Percentiles rank a stretch among this genome's conserved stretches.
phyloP scores from a whole-genome alignment of 306 rosid genomes.

The Inga leiocalycina region DNA sequence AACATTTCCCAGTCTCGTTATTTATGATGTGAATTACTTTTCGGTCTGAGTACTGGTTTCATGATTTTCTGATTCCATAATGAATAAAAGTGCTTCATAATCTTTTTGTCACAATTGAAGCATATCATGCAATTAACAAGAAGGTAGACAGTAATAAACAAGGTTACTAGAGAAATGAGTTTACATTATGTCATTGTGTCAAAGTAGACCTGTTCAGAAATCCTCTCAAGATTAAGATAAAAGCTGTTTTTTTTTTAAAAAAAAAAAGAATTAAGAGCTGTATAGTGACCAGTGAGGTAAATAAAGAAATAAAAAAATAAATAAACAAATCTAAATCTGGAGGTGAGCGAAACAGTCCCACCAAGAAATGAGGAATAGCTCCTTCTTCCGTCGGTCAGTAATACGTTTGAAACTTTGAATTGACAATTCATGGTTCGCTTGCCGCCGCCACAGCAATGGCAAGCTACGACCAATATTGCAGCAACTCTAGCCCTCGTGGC shows the following conservation, averaged over 20 bases:
- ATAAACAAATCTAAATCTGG: background rate
- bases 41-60: constrained; percentile 4
- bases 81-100: constrained; percentile 6
- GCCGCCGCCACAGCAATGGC: constrained; percentile 23
- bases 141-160: background rate
- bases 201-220: too few relatives aligned
- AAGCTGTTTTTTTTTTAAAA: too few relatives aligned
- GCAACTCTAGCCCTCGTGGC: constrained; percentile 45
- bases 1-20: constrained; percentile 16
- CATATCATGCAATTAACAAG: background rate
- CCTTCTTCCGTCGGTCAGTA: background rate
- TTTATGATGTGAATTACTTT: background rate
- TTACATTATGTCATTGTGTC: background rate
- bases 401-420: background rate
- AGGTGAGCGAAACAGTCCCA: background rate
- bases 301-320: too few relatives aligned
- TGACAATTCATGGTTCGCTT: constrained; percentile 17
- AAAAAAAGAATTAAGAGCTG: too few relatives aligned
- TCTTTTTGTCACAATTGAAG: background rate
- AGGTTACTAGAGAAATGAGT: background rate
- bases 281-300: background rate
- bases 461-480: constrained; percentile 33
- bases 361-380: background rate
- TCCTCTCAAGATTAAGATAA: background rate
- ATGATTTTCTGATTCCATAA: background rate